Conservation (phyloP, 2,329 filamentous ascomycete genomes). For the Helicocarpus griseus region DNA sequence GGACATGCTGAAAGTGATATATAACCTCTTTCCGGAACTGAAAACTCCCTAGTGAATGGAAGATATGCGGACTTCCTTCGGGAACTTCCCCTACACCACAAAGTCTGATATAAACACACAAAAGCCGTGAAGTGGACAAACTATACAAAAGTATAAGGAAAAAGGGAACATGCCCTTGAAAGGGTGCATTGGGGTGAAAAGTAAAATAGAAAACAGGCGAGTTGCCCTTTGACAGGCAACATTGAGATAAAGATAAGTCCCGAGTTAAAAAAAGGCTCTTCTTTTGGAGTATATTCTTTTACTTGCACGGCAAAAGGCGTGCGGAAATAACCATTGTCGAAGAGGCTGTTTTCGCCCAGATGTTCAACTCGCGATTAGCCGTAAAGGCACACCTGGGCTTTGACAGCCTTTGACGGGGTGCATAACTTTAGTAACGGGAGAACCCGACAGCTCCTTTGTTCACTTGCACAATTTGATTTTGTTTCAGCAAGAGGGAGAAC, state of each 20-base stretch:
- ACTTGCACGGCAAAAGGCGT: neutral
- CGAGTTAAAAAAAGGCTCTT: neutral
- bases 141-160: too few species aligned
- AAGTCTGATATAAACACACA: neutral
- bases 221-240: neutral
- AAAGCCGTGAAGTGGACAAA: neutral
- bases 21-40: neutral
- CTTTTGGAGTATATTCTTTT: neutral
- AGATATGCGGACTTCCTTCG: neutral
- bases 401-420: neutral
- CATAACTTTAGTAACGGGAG: neutral
- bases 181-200: neutral
- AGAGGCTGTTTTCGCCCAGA: neutral
- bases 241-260: neutral
- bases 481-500: neutral
- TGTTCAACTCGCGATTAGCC: neutral
- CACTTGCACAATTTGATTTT: slow-evolving; percentile 1
- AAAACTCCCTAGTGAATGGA: neutral
- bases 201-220: neutral
- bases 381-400: neutral
- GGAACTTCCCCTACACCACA: neutral
- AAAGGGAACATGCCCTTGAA: too few species aligned
- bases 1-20: neutral
- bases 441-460: neutral
- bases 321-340: neutral